phyloP scores from a whole-genome alignment of 2,329 filamentous ascomycete genomes.

The Grosmannia huntii region DNA sequence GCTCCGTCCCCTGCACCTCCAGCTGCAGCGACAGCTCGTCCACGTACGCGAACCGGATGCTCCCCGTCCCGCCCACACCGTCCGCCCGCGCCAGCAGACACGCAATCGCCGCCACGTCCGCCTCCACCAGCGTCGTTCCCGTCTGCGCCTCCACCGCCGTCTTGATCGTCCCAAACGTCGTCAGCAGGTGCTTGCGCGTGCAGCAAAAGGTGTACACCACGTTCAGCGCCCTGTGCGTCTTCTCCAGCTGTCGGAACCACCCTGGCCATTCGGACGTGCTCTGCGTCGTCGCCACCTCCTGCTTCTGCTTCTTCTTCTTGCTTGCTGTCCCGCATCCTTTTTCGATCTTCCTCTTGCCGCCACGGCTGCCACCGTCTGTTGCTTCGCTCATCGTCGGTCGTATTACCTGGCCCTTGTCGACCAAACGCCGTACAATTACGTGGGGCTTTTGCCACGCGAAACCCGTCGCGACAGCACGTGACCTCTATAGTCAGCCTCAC shows the following conservation, averaged over 20 bases:
- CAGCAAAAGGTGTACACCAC: constrained; percentile 91
- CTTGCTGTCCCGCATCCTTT: no score
- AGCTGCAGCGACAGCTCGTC: constrained; percentile 74
- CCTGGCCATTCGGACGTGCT: constrained; percentile 51
- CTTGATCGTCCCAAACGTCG: constrained; percentile 81
- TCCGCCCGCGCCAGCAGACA: constrained; percentile 21
- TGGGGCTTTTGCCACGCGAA: neutral
- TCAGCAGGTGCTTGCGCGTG: constrained; percentile 81
- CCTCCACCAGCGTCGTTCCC: constrained; percentile 53
- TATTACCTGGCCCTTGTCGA: no score
- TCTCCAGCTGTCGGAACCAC: constrained; percentile 57
- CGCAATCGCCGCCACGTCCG: constrained; percentile 74
- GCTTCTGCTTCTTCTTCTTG: neutral
- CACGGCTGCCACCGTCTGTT: neutral
- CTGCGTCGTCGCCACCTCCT: neutral
- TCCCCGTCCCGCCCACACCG: constrained; percentile 23
- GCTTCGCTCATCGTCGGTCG: no score
- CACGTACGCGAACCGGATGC: constrained; percentile 71
- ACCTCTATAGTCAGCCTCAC: neutral
- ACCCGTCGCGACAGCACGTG: constrained; percentile 1
- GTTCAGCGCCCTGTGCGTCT: constrained; percentile 75
- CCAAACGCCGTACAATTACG: no score
- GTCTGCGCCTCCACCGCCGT: constrained; percentile 75
- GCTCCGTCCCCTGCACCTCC: constrained; percentile 56
- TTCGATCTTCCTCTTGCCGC: no score